Percentiles rank a stretch among this genome's conserved stretches.
Evolutionary conservation across 2,329 filamentous ascomycete species (phyloP).

Genomic region (Diatrype stigma): DNA sequence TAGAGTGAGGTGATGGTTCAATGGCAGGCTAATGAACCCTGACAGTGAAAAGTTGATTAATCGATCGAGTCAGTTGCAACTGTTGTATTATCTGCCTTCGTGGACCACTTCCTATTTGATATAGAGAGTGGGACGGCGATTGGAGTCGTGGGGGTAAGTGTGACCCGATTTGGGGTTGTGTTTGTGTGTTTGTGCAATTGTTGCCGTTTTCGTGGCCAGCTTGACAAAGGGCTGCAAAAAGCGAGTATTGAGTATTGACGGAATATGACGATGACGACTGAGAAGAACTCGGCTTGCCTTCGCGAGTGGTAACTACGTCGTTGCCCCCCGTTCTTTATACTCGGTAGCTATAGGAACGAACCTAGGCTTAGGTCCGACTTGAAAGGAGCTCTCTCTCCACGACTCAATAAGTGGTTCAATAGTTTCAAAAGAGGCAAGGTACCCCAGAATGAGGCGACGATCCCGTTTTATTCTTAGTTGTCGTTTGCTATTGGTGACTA

Average conservation of each 20-base stretch:
- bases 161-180: not conserved
- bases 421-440: not conserved
- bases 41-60: not conserved
- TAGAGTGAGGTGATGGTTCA: not conserved
- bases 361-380: too few relatives aligned
- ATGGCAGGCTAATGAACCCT: not conserved
- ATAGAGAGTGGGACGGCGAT: not conserved
- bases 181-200: too few relatives aligned
- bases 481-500: not conserved
- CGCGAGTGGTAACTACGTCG: not conserved
- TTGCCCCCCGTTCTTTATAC: not conserved
- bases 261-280: not conserved
- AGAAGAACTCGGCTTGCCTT: not conserved
- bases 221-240: not conserved
- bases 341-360: too few relatives aligned
- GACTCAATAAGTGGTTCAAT: not conserved
- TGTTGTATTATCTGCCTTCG: not conserved
- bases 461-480: not conserved
- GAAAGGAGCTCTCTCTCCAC: too few relatives aligned
- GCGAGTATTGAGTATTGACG: not conserved
- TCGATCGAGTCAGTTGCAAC: not conserved
- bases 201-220: not conserved
- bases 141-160: not conserved
- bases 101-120: slow-evolving; percentile 2
- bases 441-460: not conserved